Base-by-base conservation (phyloP, 2,329 filamentous ascomycete species). In the Fonsecaea pugnacius region DNA sequence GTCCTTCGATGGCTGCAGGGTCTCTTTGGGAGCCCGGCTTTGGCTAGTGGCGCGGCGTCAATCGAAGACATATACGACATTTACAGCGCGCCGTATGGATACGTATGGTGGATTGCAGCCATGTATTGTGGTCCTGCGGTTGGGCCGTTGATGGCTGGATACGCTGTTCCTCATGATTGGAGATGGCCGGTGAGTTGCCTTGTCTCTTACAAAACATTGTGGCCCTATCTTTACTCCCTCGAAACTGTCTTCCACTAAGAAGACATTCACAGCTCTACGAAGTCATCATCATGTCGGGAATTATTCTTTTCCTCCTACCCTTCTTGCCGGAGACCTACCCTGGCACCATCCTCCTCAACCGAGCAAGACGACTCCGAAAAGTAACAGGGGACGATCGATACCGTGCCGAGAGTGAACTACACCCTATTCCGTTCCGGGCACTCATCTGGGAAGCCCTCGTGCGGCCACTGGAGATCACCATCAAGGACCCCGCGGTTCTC, bases 1-100 rank as follows among this genome's bases (percentile, higher is more conserved):
- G 84, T 89, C 3, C 78, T 87, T 1, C 82, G 87, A 0, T 89
- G 89, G 75, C 75, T 89, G 2, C 84, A 86, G 66, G 87, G 87
- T 1, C 87, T 89, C 78, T 87, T 89, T 66, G 87, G 87, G 8
- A 85, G 82, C 4, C 88, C 88, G 0, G 87, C 84, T 72, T 76
- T 91, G 7, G 87, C 87, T 0, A 89, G 83, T 8, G 81, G 80
- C 4, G 80, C 78, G 4, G 82, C 81, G 1, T 78, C 76, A 8
- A 76, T 81, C 57, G 73, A 75, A 48, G 80, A 82, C 56, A 74
- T 80, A 54, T 87, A 84, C 70, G 83, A 79, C 52, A 72, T 85
- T n/a, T 78, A 84, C 68, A 78, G 82, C 14, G 73, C 88, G 0
- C 85, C 86, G 0, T 87, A 86, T 67, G 81, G 82, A 2, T 79